Percentiles rank a stretch among this genome's conserved stretches.
Evolutionary conservation across 345 rosid species (phyloP).

Genomic region (Hirschfeldia incana): DNA sequence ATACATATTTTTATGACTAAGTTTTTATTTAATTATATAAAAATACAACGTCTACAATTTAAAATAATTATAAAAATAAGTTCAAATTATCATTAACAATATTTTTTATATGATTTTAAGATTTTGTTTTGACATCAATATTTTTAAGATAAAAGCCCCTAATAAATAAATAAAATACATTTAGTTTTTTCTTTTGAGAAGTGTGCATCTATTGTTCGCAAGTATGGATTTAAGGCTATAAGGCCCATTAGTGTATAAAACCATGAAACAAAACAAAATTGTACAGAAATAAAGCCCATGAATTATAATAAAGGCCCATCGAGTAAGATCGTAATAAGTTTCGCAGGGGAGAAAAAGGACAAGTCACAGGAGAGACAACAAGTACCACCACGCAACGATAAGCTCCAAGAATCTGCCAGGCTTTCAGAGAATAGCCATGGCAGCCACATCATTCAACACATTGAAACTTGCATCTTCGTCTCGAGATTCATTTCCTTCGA

Average conservation of each 20-base stretch:
- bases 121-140: too few relatives aligned
- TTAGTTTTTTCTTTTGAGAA: background rate
- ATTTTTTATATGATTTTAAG: too few relatives aligned
- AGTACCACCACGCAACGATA: background rate
- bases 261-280: background rate
- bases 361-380: background rate
- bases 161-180: too few relatives aligned
- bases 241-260: background rate
- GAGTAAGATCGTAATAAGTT: background rate
- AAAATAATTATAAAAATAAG: too few relatives aligned
- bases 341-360: background rate
- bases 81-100: too few relatives aligned
- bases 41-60: too few relatives aligned
- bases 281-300: background rate
- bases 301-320: constrained; percentile 1
- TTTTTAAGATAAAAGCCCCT: too few relatives aligned
- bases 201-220: background rate
- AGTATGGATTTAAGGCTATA: background rate
- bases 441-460: background rate
- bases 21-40: too few relatives aligned
- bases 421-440: background rate
- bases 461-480: background rate
- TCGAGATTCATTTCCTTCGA: background rate
- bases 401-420: background rate
- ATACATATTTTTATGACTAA: too few relatives aligned